These are phyloP conservation scores for Diplodia intermedia DNA, from an alignment of 2,329 filamentous ascomycete genomes.

Conservation along the genomic window DNA sequence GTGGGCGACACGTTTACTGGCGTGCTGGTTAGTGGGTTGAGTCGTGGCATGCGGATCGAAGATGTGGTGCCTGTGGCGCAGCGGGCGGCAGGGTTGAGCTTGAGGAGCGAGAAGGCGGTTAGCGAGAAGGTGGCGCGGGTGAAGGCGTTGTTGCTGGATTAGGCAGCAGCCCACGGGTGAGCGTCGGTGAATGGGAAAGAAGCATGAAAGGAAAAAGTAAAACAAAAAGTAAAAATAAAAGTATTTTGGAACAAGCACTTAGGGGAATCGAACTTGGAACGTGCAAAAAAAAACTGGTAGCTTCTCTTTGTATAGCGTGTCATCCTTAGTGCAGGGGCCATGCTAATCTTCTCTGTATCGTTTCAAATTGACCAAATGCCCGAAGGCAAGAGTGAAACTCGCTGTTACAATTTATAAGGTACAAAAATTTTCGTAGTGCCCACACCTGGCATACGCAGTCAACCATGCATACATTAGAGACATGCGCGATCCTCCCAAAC, in stretches of 20 bases:
- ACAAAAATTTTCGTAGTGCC: no score
- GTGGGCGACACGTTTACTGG: constrained; percentile 94
- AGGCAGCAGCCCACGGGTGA: no score
- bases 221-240: no score
- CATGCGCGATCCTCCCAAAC: no score
- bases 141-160: not conserved
- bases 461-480: no score
- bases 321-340: constrained; percentile 74
- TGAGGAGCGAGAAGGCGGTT: constrained; percentile 63
- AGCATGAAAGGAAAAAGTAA: no score
- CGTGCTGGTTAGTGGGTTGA: constrained; percentile 79
- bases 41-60: constrained; percentile 60
- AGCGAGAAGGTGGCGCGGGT: constrained; percentile 21
- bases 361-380: constrained; percentile 49
- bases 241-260: no score
- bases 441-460: no score
- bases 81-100: constrained; percentile 76
- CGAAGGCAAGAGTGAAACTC: not conserved
- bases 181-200: no score
- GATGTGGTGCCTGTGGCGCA: constrained; percentile 81
- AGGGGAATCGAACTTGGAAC: not conserved
- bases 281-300: constrained; percentile 29
- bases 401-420: not conserved
- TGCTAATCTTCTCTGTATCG: constrained; percentile 60
- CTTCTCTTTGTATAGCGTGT: constrained; percentile 30